These are phyloP conservation scores for Grifola frondosa DNA, from an alignment of 1,284 basidiomycete species.

Conservation along the genomic window DNA sequence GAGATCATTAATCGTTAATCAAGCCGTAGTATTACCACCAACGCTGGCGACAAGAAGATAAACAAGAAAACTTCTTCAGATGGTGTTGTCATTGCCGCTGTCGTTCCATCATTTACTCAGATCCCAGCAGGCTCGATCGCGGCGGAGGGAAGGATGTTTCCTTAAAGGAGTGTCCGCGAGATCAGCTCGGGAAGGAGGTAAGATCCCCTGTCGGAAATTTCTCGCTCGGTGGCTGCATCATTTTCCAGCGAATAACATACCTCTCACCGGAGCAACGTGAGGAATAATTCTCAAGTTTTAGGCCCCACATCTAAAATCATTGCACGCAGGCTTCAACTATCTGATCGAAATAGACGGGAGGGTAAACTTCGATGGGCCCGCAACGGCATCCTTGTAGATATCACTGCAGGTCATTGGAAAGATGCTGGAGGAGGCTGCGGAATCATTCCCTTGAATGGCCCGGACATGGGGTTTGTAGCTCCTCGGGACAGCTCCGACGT, in stretches of 20 bases:
- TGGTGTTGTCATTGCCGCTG: conserved; percentile 41
- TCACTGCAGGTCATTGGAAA: conserved; percentile 61
- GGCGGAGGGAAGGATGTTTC: conserved; percentile 68
- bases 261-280: conserved; percentile 66
- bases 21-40: conserved; percentile 56
- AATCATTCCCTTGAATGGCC: conserved; percentile 47
- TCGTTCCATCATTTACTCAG: conserved; percentile 2
- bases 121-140: conserved; percentile 62
- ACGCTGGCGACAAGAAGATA: conserved; percentile 63
- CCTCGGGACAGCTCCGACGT: conserved; percentile 28
- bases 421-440: conserved; percentile 59
- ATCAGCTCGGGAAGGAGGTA: conserved; percentile 69
- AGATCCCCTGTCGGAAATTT: not conserved
- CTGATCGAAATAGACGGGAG: conserved; percentile 61
- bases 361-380: conserved; percentile 73
- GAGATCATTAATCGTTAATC: conserved; percentile 5
- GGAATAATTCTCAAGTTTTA: conserved; percentile 5
- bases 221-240: not conserved
- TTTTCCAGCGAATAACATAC: conserved; percentile 46
- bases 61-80: conserved; percentile 69
- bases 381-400: conserved; percentile 64
- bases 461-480: conserved; percentile 20
- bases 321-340: conserved; percentile 57
- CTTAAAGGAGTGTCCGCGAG: conserved; percentile 64
- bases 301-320: not conserved